Conservation (phyloP, 306 rosid species). For the Trichosanthes truncata region DNA sequence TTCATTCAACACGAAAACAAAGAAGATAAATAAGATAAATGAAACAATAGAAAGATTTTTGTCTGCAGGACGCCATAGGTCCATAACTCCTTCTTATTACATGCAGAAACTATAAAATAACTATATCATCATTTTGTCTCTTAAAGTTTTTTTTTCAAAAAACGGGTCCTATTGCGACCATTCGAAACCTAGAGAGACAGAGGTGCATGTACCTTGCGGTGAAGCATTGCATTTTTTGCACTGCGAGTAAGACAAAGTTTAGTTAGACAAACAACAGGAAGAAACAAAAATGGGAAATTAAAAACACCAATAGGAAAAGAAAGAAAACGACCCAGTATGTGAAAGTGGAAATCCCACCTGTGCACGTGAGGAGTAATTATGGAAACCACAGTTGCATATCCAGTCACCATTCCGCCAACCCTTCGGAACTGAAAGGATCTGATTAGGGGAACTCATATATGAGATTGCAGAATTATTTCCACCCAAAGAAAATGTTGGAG, state of each 20-base stretch:
- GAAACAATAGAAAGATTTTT: not conserved
- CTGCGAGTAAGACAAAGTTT: constrained; percentile 40
- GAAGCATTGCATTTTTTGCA: constrained; percentile 88
- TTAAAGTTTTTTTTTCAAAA: not conserved
- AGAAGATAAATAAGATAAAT: not conserved
- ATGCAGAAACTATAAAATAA: not conserved
- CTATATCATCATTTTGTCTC: no score
- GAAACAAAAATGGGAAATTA: not conserved
- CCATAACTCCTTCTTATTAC: not conserved
- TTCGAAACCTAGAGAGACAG: not conserved
- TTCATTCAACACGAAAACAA: not conserved
- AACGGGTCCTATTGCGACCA: not conserved
- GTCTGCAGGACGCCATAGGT: not conserved
- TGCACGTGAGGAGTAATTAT: constrained; percentile 80
- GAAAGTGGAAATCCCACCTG: constrained; percentile 40
- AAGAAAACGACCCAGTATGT: not conserved
- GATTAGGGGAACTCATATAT: constrained; percentile 35
- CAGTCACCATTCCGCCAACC: constrained; percentile 97
- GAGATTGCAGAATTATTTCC: constrained; percentile 47
- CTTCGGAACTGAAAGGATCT: constrained; percentile 36
- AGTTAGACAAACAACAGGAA: constrained; percentile 3
- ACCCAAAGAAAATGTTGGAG: constrained; percentile 46
- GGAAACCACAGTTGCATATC: constrained; percentile 91
- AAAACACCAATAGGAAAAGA: not conserved
- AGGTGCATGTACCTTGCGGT: constrained; percentile 54